Evolutionary conservation across 139 green algal species (phyloP), one percentile per base, ranked within the genome.

Genomic region (Deuterostichococcus epilithicus): DNA sequence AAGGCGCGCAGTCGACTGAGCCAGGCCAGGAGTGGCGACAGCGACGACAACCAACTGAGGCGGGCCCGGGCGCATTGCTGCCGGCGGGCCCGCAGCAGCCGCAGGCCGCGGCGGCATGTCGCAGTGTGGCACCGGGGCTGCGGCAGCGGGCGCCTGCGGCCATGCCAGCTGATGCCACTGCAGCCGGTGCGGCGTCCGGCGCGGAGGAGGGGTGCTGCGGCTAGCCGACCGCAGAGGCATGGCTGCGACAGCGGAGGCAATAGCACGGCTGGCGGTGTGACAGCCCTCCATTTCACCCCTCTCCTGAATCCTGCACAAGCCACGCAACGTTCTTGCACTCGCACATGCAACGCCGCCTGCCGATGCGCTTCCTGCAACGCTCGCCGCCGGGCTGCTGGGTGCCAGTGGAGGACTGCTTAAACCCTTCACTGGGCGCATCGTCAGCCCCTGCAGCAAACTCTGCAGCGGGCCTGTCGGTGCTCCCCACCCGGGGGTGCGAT

Each of bases 321-420:
- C 86, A 91, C 67, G 71, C 81, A 30, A 91, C 83, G 1, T 86
- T 86, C 1, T 83, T 73, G 42, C 84, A 80, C 68, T 81, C 79
- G 28, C 78, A 89, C 60, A 6, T 91, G 10, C 86, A 91, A 30
- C 3, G 13, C 25, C 38, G 32, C 25, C 63, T 86, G 26, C 69
- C 35, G 32, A 86, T 91, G 82, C 70, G 75, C 6, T 91, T 90
- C 69, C 75, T 89, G 74, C 85, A 91, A 70, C 90, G 86, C 58
- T 91, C 86, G 1, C 85, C 86, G 10, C 72, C 74, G 66, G 76
- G 84, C 10, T n/a, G n/a, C n/a, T 63, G 52, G 52, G 52, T 20
- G 20, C 52, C 52, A 13, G 52, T 20, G 3, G 52, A 30, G 52
- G 52, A 13, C 52, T 63, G 52, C 52, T 20, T 63, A 25, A 63